phyloP scores from a whole-genome alignment of 108 stramenopile species.

The Cyclostephanos tholiformis region DNA sequence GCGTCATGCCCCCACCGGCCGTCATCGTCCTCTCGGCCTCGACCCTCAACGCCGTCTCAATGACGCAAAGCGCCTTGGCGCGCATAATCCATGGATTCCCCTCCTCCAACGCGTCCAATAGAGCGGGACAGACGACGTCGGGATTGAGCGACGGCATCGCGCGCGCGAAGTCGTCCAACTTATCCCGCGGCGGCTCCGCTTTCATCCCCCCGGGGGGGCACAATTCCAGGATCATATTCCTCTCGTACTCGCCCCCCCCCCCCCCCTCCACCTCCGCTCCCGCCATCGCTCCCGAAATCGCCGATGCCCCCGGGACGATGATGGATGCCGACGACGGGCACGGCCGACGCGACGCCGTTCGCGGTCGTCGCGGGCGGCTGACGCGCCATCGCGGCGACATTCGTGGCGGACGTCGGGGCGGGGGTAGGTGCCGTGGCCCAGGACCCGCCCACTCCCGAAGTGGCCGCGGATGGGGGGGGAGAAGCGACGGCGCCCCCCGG shows the following conservation, averaged over 20 bases:
- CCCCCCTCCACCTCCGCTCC: slow-evolving; percentile 39
- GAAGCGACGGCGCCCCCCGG: slow-evolving; percentile 1
- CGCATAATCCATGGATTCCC: slow-evolving; percentile 91
- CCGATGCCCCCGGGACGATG: not conserved
- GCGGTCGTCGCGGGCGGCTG: slow-evolving; percentile 22
- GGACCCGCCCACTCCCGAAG: slow-evolving; percentile 46
- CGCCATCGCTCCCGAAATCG: slow-evolving; percentile 16
- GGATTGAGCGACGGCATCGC: slow-evolving; percentile 79
- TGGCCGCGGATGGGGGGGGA: not conserved
- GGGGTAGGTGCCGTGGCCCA: slow-evolving; percentile 34
- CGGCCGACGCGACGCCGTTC: slow-evolving; percentile 1
- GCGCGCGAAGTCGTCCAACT: slow-evolving; percentile 74
- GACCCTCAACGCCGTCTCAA: slow-evolving; percentile 71
- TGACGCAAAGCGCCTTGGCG: slow-evolving; percentile 88
- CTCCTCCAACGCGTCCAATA: slow-evolving; percentile 86
- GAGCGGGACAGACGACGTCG: slow-evolving; percentile 84
- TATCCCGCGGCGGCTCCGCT: slow-evolving; percentile 89
- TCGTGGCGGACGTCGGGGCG: slow-evolving; percentile 20
- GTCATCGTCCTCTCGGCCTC: slow-evolving; percentile 17
- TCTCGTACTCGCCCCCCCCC: slow-evolving; percentile 87
- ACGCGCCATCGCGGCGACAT: slow-evolving; percentile 33
- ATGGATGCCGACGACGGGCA: not conserved
- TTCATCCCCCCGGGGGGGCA: slow-evolving; percentile 95
- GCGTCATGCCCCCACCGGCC: slow-evolving; percentile 47
- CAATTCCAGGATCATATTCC: slow-evolving; percentile 85